Evolutionary conservation across 306 rosid genomes (phyloP).

Genomic region (Dicorynia guianensis): DNA sequence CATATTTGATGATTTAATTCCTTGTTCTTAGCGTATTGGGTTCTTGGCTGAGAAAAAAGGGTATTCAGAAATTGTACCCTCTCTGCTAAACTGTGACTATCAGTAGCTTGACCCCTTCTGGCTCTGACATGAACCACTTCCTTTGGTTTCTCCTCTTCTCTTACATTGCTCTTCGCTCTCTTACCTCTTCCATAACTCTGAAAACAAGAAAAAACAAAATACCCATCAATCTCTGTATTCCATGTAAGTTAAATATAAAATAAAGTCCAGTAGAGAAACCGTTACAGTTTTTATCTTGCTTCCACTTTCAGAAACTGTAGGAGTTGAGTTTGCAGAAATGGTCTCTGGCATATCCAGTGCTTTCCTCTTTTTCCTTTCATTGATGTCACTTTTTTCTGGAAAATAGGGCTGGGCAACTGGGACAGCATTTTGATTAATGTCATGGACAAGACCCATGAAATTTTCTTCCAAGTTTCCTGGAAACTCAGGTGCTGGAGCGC

Average conservation of each 20-base stretch:
- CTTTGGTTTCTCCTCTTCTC: conserved; percentile 66
- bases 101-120: conserved; percentile 98
- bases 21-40: not conserved
- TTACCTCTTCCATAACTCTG: conserved; percentile 77
- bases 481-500: conserved; percentile 54
- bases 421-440: conserved; percentile 42
- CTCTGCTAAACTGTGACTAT: conserved; percentile 97
- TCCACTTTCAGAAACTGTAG: conserved; percentile 65
- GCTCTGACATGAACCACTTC: conserved; percentile 98
- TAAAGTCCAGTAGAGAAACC: not conserved
- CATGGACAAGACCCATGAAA: conserved; percentile 47
- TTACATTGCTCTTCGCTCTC: conserved; percentile 57
- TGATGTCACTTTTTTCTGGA: conserved; percentile 46
- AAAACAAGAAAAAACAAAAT: conserved; percentile 22
- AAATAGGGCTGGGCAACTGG: conserved; percentile 38
- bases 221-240: not conserved
- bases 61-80: conserved; percentile 64
- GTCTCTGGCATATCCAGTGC: conserved; percentile 55
- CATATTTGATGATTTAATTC: conserved; percentile 2
- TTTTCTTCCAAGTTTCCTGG: conserved; percentile 57
- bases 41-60: not conserved
- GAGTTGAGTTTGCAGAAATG: conserved; percentile 71
- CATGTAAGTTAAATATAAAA: not conserved
- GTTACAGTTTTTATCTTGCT: conserved; percentile 56
- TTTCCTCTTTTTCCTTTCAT: conserved; percentile 68